phyloP scores from a whole-genome alignment of 1,284 basidiomycete species.

The Leccinum solheimii region DNA sequence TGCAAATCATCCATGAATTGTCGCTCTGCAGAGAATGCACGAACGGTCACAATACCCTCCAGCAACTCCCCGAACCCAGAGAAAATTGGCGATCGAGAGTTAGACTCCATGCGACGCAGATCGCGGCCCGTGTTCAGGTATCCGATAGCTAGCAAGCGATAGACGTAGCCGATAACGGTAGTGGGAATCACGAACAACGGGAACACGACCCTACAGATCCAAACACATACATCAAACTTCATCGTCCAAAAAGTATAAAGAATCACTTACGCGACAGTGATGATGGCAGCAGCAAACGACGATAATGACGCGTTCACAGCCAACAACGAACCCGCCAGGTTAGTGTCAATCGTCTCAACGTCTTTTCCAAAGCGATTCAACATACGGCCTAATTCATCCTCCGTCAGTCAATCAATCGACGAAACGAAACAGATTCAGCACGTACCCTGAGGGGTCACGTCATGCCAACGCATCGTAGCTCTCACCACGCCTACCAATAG shows the following conservation, averaged over 20 bases:
- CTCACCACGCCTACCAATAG: conserved; percentile 47
- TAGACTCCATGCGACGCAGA: conserved; percentile 64
- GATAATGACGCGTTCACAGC: conserved; percentile 74
- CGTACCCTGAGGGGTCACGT: conserved; percentile 48
- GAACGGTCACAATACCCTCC: conserved; percentile 74
- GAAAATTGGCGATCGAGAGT: conserved; percentile 56
- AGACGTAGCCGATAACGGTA: conserved; percentile 48
- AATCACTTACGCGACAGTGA: conserved; percentile 33
- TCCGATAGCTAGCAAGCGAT: conserved; percentile 51
- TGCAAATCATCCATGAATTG: conserved; percentile 78
- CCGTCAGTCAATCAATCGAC: background rate
- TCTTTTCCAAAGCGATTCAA: conserved; percentile 57
- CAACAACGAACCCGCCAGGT: conserved; percentile 54
- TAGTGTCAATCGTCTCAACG: conserved; percentile 48
- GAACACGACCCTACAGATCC: conserved; percentile 45
- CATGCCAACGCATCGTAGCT: conserved; percentile 56
- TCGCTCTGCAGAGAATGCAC: conserved; percentile 83
- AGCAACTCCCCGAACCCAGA: conserved; percentile 71
- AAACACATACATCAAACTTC: conserved; percentile 3
- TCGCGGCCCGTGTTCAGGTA: conserved; percentile 59
- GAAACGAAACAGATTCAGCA: background rate
- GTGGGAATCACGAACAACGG: conserved; percentile 64
- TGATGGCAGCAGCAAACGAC: conserved; percentile 52
- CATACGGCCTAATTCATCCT: conserved; percentile 42
- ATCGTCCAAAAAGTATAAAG: background rate